A percentile compares a stretch with the other conserved stretches of the same genome.
phyloP scores from a whole-genome alignment of 2,329 filamentous ascomycete species.

The Penicillium sp. region DNA sequence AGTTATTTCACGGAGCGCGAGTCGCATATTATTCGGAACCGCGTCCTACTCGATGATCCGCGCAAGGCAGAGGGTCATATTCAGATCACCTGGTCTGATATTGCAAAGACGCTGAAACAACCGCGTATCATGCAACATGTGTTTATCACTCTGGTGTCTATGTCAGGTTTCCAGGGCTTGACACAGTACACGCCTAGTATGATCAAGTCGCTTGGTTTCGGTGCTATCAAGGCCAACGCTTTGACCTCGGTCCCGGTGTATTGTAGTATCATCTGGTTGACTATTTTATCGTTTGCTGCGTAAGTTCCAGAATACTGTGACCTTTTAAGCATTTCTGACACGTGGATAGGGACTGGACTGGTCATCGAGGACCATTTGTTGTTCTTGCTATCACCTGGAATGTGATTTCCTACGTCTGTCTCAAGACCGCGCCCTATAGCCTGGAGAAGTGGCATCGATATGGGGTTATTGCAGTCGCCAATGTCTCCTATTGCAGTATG shows the following conservation, averaged over 20 bases:
- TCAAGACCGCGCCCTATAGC: constrained; percentile 32
- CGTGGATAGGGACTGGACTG: constrained; percentile 31
- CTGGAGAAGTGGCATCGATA: constrained; percentile 35
- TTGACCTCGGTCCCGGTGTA: constrained; percentile 57
- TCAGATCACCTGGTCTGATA: constrained; percentile 42
- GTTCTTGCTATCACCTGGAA: constrained; percentile 43
- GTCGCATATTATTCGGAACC: constrained; percentile 45
- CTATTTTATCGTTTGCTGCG: constrained; percentile 30
- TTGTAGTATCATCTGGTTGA: constrained; percentile 32
- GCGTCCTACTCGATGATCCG: constrained; percentile 52
- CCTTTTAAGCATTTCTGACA: constrained; percentile 1
- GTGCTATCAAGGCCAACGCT: constrained; percentile 55
- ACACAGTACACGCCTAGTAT: constrained; percentile 61
- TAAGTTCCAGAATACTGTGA: constrained; percentile 17
- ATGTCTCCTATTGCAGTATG: constrained; percentile 39
- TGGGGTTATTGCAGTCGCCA: constrained; percentile 32
- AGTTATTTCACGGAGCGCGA: constrained; percentile 51
- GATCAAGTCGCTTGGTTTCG: constrained; percentile 59
- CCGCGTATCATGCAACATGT: constrained; percentile 60
- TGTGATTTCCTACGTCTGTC: constrained; percentile 42
- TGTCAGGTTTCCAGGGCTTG: constrained; percentile 55
- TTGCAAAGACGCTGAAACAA: constrained; percentile 44
- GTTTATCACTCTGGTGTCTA: constrained; percentile 51
- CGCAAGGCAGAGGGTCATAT: constrained; percentile 41
- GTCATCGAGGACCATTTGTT: constrained; percentile 41